Conservation (phyloP, 352 stramenopile genomes). For the Globisporangium parvum region DNA sequence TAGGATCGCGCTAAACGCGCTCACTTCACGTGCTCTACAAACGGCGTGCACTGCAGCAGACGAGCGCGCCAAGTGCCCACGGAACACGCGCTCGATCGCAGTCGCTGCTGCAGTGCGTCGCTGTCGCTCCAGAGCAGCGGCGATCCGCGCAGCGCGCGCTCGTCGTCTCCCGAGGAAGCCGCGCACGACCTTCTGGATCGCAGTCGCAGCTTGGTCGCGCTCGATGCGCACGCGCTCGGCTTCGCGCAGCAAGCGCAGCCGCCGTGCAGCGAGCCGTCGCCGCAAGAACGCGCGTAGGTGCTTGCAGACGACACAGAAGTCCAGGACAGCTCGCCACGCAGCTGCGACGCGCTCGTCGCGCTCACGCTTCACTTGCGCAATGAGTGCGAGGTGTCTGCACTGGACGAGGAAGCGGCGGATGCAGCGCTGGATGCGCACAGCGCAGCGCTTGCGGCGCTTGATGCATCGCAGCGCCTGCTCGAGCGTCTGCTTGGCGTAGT, state of each 20-base stretch:
- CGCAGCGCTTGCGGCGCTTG: slow-evolving; percentile 30
- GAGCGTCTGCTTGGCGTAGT: slow-evolving; percentile 33
- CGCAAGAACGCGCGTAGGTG: slow-evolving; percentile 28
- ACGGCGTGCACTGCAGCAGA: neutral
- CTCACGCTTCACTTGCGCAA: slow-evolving; percentile 20
- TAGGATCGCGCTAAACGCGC: slow-evolving; percentile 17
- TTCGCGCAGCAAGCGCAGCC: slow-evolving; percentile 29
- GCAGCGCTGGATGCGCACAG: slow-evolving; percentile 43
- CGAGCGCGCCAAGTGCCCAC: slow-evolving; percentile 22
- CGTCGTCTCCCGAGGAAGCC: slow-evolving; percentile 32
- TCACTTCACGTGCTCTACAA: slow-evolving; percentile 11
- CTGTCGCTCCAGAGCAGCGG: slow-evolving; percentile 13
- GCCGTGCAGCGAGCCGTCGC: slow-evolving; percentile 23
- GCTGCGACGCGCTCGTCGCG: slow-evolving; percentile 19
- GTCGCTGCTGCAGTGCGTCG: slow-evolving; percentile 19
- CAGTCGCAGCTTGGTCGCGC: slow-evolving; percentile 22
- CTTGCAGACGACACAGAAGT: slow-evolving; percentile 24
- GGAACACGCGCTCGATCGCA: slow-evolving; percentile 35
- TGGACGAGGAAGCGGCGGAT: slow-evolving; percentile 28
- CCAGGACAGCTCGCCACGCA: slow-evolving; percentile 24
- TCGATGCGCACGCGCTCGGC: slow-evolving; percentile 27
- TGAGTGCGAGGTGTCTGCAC: slow-evolving; percentile 17
- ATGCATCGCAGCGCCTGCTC: slow-evolving; percentile 41
- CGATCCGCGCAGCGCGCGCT: slow-evolving; percentile 16
- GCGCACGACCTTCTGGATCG: slow-evolving; percentile 34